These are phyloP conservation scores for Aspergillus taichungensis DNA, from an alignment of 495 filamentous ascomycete species.

Conservation along the genomic window DNA sequence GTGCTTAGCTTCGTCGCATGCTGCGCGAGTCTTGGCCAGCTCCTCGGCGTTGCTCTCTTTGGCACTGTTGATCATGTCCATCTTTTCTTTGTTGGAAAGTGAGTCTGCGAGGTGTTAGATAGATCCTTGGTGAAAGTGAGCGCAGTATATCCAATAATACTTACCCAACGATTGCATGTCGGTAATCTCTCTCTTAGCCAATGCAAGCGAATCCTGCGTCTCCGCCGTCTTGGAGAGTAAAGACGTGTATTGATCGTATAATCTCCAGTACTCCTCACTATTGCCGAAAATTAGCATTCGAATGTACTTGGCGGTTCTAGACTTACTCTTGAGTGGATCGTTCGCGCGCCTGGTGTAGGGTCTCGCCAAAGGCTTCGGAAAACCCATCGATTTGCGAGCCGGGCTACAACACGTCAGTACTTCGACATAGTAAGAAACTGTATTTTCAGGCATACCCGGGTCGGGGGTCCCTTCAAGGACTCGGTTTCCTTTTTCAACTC, in stretches of 20 bases:
- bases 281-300: constrained; percentile 11
- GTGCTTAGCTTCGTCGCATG: constrained; percentile 34
- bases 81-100: constrained; percentile 40
- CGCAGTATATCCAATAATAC: constrained; percentile 8
- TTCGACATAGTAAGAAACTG: not conserved
- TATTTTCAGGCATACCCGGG: constrained; percentile 12
- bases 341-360: constrained; percentile 26
- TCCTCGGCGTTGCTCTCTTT: constrained; percentile 38
- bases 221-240: constrained; percentile 35
- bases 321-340: constrained; percentile 34
- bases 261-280: constrained; percentile 40
- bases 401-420: constrained; percentile 13
- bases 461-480: constrained; percentile 23
- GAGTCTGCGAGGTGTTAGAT: constrained; percentile 29
- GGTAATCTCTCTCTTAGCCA: constrained; percentile 27
- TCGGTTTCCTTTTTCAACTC: constrained; percentile 35
- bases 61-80: constrained; percentile 39
- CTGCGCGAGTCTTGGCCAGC: constrained; percentile 34
- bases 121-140: constrained; percentile 1
- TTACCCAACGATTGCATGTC: constrained; percentile 34
- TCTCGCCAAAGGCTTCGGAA: constrained; percentile 27
- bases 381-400: constrained; percentile 26
- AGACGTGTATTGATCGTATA: constrained; percentile 36
- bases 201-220: constrained; percentile 30
- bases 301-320: not conserved